Conservation (phyloP, 345 rosid genomes). For the Boechera divaricarpa region DNA sequence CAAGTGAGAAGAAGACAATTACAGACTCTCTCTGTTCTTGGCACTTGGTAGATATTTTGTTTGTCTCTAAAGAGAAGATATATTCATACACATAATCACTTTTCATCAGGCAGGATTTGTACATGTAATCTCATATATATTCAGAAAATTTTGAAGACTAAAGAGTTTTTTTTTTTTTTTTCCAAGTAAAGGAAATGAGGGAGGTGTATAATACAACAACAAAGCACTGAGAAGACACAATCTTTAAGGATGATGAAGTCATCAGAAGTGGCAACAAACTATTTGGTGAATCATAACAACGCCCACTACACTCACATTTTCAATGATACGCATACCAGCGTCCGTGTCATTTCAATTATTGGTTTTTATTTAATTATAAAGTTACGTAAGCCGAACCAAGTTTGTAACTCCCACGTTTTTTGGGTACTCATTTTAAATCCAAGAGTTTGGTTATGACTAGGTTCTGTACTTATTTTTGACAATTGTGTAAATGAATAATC, state of each 20-base stretch:
- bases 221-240: slow-evolving; percentile 26
- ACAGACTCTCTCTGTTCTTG: slow-evolving; percentile 6
- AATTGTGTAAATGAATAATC: too few relatives aligned
- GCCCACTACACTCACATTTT: slow-evolving; percentile 25
- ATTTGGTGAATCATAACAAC: slow-evolving; percentile 38
- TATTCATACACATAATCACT: not conserved
- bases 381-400: slow-evolving; percentile 1
- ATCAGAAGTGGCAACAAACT: slow-evolving; percentile 31
- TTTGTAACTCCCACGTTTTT: slow-evolving; percentile 30
- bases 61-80: not conserved
- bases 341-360: slow-evolving; percentile 24
- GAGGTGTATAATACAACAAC: slow-evolving; percentile 23
- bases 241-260: slow-evolving; percentile 24
- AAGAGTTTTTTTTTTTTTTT: not conserved
- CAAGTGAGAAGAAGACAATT: not conserved
- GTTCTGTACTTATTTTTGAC: too few relatives aligned
- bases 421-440: slow-evolving; percentile 7
- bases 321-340: not conserved
- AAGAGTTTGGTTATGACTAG: not conserved
- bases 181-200: not conserved
- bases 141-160: not conserved
- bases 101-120: not conserved
- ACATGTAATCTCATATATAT: not conserved
- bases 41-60: slow-evolving; percentile 29
- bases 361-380: not conserved